A percentile compares a stretch with the other conserved stretches of the same genome.
These are phyloP conservation scores for Pseudopithomyces maydicus DNA, from an alignment of 2,329 filamentous ascomycete genomes.

Conservation along the genomic window DNA sequence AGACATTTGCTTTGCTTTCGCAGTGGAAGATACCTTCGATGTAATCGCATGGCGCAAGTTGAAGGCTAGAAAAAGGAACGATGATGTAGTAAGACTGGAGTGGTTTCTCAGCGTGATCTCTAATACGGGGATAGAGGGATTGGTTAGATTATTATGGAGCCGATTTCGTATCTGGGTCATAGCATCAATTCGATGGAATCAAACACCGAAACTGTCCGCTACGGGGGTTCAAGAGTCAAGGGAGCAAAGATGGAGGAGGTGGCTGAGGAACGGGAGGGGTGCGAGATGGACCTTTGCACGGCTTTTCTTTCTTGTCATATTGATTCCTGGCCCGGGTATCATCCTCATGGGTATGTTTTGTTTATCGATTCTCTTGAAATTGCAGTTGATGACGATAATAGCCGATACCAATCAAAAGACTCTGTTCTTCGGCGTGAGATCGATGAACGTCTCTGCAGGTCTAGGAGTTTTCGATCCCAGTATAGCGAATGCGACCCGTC, in stretches of 20 bases:
- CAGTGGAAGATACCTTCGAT: constrained; percentile 18
- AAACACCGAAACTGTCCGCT: background rate
- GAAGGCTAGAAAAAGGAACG: background rate
- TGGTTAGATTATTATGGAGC: constrained; percentile 8
- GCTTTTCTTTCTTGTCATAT: constrained; percentile 12
- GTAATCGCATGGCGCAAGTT: constrained; percentile 18
- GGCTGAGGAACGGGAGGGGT: constrained; percentile 1
- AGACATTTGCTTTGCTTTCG: constrained; percentile 21
- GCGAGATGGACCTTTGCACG: constrained; percentile 14
- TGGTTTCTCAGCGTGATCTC: constrained; percentile 17
- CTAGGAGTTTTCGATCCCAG: constrained; percentile 15
- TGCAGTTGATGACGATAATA: background rate
- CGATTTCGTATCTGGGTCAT: background rate
- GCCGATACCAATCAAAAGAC: constrained; percentile 12
- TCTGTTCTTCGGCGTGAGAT: constrained; percentile 10
- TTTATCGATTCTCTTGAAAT: background rate
- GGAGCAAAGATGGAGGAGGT: background rate
- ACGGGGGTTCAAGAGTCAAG: background rate
- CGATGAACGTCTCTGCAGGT: constrained; percentile 18
- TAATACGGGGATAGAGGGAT: constrained; percentile 14
- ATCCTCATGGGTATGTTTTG: constrained; percentile 17
- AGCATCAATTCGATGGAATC: background rate
- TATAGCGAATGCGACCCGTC: constrained; percentile 2
- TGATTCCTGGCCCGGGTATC: constrained; percentile 22
- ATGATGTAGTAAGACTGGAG: constrained; percentile 8